phyloP scores from a whole-genome alignment of 2,329 filamentous ascomycete genomes.

The Sporothrix phasma region DNA sequence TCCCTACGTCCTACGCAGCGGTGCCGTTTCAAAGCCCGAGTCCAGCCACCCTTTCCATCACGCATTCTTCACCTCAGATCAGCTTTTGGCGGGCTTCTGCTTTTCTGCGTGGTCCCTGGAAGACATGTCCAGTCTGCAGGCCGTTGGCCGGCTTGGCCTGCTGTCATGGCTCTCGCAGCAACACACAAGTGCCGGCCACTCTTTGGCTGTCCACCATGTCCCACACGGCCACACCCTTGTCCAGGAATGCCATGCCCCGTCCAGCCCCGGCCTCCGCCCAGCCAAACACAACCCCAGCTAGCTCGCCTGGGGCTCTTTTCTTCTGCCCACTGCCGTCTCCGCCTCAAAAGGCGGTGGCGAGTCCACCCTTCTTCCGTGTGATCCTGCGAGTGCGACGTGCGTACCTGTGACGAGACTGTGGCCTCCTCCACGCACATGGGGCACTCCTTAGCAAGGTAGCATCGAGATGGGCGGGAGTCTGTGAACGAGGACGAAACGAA shows the following conservation, averaged over 20 bases:
- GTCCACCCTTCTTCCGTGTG: no score
- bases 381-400: no score
- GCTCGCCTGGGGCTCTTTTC: conserved; percentile 7
- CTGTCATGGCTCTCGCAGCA: no score
- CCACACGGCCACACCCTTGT: neutral
- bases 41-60: no score
- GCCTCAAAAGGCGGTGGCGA: neutral
- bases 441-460: no score
- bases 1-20: neutral
- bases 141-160: neutral
- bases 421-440: neutral
- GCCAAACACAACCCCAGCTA: neutral
- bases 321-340: neutral
- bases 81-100: no score
- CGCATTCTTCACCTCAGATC: neutral
- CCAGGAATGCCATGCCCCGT: neutral
- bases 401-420: no score
- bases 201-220: no score
- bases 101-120: neutral
- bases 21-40: neutral
- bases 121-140: neutral
- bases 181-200: no score
- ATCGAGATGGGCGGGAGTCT: neutral
- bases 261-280: neutral
- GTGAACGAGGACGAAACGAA: neutral